Evolutionary conservation across 1,284 basidiomycete genomes (phyloP).

Genomic region (Ganoderma lucidum): DNA sequence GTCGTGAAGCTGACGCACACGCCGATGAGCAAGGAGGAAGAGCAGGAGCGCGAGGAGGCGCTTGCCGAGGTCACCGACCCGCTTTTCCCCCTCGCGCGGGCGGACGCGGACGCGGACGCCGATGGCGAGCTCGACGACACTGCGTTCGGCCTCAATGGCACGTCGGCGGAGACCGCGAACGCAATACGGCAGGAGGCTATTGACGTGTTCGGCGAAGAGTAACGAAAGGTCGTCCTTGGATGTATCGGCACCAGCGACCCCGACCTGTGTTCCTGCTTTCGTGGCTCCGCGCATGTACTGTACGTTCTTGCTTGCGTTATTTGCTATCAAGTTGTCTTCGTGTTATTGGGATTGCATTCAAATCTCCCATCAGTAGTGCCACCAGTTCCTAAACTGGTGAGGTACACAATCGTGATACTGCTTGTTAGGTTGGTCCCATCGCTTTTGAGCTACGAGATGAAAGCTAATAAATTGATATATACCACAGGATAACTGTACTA

Average conservation of each 20-base stretch:
- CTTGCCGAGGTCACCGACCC: slow-evolving; percentile 65
- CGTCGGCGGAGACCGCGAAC: slow-evolving; percentile 21
- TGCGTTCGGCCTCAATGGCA: slow-evolving; percentile 32
- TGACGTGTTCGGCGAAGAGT: slow-evolving; percentile 40
- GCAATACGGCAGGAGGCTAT: slow-evolving; percentile 21
- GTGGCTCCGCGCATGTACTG: background rate
- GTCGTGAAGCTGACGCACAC: slow-evolving; percentile 69
- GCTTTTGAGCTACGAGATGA: no score
- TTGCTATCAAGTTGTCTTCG: background rate
- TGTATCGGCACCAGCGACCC: no score
- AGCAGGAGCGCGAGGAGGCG: slow-evolving; percentile 59
- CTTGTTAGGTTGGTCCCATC: no score
- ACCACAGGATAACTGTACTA: no score
- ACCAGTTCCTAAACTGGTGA: no score
- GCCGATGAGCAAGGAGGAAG: slow-evolving; percentile 59
- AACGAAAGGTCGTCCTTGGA: background rate
- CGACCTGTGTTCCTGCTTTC: background rate
- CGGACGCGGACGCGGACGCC: slow-evolving; percentile 53
- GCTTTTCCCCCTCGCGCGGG: slow-evolving; percentile 50
- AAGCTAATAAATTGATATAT: no score
- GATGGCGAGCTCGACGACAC: slow-evolving; percentile 50
- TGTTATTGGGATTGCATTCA: background rate
- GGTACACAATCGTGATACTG: no score
- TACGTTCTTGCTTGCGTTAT: background rate
- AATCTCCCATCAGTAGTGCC: no score